Evolutionary conservation across 768 basidiomycete species (phyloP).

Genomic region (Clitopilus hobsonii): DNA sequence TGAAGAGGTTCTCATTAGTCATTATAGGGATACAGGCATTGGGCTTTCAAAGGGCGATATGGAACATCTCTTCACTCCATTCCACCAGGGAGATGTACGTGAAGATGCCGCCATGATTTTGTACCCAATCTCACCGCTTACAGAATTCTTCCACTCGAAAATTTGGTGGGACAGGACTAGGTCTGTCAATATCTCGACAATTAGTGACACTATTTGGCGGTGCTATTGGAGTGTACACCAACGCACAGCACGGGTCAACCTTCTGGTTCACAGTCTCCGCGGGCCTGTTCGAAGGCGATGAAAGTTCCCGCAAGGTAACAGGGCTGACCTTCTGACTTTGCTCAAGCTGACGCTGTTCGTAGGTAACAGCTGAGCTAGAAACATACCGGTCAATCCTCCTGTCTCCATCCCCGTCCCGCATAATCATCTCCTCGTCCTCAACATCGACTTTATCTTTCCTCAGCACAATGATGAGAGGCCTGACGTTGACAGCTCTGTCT

Average conservation of each 20-base stretch:
- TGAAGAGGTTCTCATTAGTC: neutral
- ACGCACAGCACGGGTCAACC: slow-evolving; percentile 56
- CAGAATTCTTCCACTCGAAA: slow-evolving; percentile 69
- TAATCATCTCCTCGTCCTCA: slow-evolving; percentile 58
- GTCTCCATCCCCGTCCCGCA: slow-evolving; percentile 38
- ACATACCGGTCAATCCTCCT: slow-evolving; percentile 42
- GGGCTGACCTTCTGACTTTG: neutral
- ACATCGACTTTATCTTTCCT: slow-evolving; percentile 53
- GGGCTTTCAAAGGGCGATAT: slow-evolving; percentile 64
- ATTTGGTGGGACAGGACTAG: slow-evolving; percentile 76
- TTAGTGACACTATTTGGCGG: slow-evolving; percentile 76
- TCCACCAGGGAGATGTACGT: slow-evolving; percentile 66
- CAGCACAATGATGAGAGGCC: slow-evolving; percentile 50
- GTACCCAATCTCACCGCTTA: neutral
- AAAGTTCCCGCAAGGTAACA: neutral
- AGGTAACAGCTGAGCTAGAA: slow-evolving; percentile 46
- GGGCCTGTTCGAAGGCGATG: slow-evolving; percentile 17
- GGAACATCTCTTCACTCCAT: slow-evolving; percentile 66
- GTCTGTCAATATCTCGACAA: slow-evolving; percentile 69
- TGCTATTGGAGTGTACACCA: slow-evolving; percentile 64
- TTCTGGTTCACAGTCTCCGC: slow-evolving; percentile 78
- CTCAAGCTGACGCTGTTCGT: neutral
- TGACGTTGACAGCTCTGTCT: slow-evolving; percentile 39
- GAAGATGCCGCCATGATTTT: neutral
- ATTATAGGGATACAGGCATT: slow-evolving; percentile 63